Conservation (phyloP, 2,329 filamentous ascomycete species). For the Sporothrix dimorphospora region DNA sequence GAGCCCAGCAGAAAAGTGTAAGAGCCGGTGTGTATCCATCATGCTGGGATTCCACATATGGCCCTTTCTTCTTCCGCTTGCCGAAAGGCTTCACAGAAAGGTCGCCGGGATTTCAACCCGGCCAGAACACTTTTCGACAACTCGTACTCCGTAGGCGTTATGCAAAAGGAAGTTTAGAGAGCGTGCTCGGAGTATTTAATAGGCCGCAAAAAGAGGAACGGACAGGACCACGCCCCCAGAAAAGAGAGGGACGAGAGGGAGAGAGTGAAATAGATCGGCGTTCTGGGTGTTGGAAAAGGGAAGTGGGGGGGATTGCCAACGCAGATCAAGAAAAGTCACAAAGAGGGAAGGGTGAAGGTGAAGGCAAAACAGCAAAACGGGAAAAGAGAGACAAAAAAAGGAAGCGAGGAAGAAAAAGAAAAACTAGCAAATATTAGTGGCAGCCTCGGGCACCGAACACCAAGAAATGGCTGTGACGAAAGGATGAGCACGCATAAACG, state of each 20-base stretch:
- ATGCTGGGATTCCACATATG: slow-evolving; percentile 3
- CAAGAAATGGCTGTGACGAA: not conserved
- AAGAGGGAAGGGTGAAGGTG: not conserved
- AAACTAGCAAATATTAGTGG: not conserved
- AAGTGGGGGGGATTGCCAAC: not conserved
- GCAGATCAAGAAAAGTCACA: not conserved
- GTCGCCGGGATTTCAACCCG: not conserved
- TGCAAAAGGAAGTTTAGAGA: not conserved
- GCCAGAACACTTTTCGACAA: not conserved
- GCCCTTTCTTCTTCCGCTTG: not conserved
- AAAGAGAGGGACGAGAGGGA: too few relatives aligned
- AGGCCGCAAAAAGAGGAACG: slow-evolving; percentile 16
- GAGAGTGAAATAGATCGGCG: slow-evolving; percentile 6
- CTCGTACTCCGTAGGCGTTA: not conserved
- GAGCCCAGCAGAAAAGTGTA: not conserved
- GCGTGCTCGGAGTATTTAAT: slow-evolving; percentile 7
- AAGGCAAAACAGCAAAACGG: not conserved
- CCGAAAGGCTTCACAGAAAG: not conserved
- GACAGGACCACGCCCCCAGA: too few relatives aligned
- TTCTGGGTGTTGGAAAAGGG: not conserved
- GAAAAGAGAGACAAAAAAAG: not conserved
- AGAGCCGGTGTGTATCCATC: not conserved
- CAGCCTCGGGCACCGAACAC: too few relatives aligned
- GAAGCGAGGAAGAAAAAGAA: not conserved
- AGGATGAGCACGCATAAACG: not conserved